Evolutionary conservation across 495 filamentous ascomycete genomes (phyloP).

Genomic region (Penicillium herquei): DNA sequence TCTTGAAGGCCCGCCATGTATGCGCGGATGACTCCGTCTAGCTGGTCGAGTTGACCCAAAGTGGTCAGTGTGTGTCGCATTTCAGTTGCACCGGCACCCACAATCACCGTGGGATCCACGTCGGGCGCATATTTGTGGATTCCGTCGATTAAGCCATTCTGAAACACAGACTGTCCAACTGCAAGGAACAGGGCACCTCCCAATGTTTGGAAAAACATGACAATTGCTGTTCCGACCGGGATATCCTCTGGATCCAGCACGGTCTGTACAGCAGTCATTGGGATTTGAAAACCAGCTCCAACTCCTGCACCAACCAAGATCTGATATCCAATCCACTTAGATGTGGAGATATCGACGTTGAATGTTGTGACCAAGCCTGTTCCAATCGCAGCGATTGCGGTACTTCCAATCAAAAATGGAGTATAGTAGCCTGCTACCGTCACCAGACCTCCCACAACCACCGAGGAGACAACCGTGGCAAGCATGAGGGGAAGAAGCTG

Average conservation of each 20-base stretch:
- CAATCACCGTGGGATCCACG: conserved; percentile 34
- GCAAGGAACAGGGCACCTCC: conserved; percentile 67
- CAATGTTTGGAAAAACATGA: conserved; percentile 69
- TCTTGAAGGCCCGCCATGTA: conserved; percentile 31
- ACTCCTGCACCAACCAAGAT: conserved; percentile 54
- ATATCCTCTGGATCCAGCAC: conserved; percentile 23
- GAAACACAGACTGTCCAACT: conserved; percentile 62
- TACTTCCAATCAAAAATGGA: conserved; percentile 59
- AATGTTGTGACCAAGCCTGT: conserved; percentile 64
- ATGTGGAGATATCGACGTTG: conserved; percentile 34
- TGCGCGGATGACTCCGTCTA: conserved; percentile 24
- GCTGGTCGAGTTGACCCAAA: conserved; percentile 19
- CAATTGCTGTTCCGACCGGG: conserved; percentile 42
- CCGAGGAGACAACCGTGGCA: conserved; percentile 31
- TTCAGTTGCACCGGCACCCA: conserved; percentile 38
- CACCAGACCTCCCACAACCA: conserved; percentile 49
- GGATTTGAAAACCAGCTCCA: conserved; percentile 50
- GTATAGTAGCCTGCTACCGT: conserved; percentile 66
- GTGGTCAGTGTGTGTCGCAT: conserved; percentile 44
- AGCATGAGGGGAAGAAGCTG: conserved; percentile 37
- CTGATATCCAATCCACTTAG: conserved; percentile 60
- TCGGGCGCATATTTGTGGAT: conserved; percentile 40
- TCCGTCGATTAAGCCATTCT: conserved; percentile 53
- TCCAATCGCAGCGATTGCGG: conserved; percentile 56
- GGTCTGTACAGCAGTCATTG: conserved; percentile 30